A percentile compares a stretch with the other conserved stretches of the same genome.
Evolutionary conservation across 73 alveolate genomes (phyloP).

Genomic region (Uronychia binucleata): DNA sequence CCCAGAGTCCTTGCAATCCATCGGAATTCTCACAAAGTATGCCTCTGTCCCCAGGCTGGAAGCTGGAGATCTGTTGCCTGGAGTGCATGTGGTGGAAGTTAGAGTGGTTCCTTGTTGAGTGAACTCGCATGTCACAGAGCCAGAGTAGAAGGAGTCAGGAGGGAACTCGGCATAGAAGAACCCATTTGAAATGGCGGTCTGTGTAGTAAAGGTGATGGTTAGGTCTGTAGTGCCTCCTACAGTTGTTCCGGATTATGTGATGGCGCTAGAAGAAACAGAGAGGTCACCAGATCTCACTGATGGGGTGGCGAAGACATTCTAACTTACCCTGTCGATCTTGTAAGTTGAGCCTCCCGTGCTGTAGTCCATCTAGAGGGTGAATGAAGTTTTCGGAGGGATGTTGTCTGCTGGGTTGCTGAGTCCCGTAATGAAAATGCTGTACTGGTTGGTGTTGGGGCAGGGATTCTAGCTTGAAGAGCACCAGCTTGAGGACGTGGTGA

Average conservation of each 20-base stretch:
- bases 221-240: neutral
- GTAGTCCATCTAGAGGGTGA: neutral
- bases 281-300: neutral
- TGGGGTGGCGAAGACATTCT: neutral
- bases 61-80: no score
- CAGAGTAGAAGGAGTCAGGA: neutral
- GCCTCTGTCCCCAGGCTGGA: neutral
- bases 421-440: neutral
- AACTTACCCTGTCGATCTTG: neutral
- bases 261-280: neutral
- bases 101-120: neutral
- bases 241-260: neutral
- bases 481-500: neutral
- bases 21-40: neutral
- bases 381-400: neutral
- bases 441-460: no score
- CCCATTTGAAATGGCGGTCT: neutral
- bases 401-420: neutral
- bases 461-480: neutral
- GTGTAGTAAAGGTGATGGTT: neutral
- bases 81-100: no score
- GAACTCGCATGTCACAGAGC: neutral
- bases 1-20: no score
- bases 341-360: neutral
- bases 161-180: neutral